Conservation (phyloP, 23 red algal species). For the Gracilaria domingensis region DNA sequence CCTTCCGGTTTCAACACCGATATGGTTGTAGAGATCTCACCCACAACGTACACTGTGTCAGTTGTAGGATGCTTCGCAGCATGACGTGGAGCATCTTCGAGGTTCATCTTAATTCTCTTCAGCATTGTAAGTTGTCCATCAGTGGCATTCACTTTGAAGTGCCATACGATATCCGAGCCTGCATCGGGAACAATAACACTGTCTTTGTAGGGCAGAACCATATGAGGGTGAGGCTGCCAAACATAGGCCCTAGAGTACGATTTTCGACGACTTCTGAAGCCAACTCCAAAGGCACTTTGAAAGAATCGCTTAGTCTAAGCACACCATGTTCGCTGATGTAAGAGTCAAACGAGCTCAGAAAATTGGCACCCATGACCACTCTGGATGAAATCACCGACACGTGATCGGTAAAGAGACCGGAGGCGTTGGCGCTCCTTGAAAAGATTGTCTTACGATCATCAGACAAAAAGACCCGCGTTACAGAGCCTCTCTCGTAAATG, state of each 20-base stretch:
- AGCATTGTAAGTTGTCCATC: conserved; percentile 34
- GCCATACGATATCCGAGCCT: conserved; percentile 50
- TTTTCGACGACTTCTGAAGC: conserved; percentile 22
- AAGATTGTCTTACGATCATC: background rate
- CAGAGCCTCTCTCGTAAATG: conserved; percentile 13
- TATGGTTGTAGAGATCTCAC: conserved; percentile 29
- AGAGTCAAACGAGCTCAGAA: conserved; percentile 31
- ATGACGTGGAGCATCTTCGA: conserved; percentile 55
- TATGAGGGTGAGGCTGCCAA: conserved; percentile 53
- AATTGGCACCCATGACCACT: conserved; percentile 30
- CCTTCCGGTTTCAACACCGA: conserved; percentile 16
- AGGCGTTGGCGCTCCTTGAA: background rate
- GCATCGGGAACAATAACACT: conserved; percentile 63
- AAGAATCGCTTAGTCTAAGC: conserved; percentile 30
- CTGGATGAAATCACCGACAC: conserved; percentile 27
- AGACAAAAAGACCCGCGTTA: conserved; percentile 20
- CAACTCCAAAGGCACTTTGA: conserved; percentile 34
- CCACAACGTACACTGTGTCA: conserved; percentile 52
- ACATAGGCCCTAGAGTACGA: conserved; percentile 23
- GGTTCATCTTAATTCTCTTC: conserved; percentile 19
- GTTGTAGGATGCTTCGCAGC: conserved; percentile 41
- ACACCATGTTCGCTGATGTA: conserved; percentile 36
- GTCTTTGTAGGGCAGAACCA: conserved; percentile 46
- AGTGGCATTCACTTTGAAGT: conserved; percentile 36
- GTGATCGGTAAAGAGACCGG: conserved; percentile 16